Conservation (phyloP, 352 stramenopile species). For the Phytophthora gonapodyides region DNA sequence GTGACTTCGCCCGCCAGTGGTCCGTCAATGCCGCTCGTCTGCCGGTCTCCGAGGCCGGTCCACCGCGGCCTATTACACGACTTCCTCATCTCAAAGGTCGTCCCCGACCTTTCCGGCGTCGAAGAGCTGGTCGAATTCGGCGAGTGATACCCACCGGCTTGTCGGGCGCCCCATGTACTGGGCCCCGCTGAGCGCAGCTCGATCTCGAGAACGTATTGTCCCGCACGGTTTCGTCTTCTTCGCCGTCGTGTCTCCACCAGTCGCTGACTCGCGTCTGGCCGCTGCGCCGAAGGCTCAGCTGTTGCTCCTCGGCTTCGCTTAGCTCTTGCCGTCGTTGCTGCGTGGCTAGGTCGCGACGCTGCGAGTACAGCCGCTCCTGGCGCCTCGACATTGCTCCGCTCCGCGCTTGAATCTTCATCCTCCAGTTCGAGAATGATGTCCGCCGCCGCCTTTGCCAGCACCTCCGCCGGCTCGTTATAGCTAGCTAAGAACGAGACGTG, state of each 20-base stretch:
- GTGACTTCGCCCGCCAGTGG: no score
- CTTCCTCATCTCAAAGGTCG: not conserved
- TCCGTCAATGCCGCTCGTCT: no score
- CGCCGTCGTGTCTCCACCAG: no score
- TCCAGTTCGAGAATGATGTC: not conserved
- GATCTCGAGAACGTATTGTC: not conserved
- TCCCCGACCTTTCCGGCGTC: not conserved
- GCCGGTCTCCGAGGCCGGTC: no score
- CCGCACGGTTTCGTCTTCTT: not conserved
- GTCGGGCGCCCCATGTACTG: no score
- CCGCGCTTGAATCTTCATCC: not conserved
- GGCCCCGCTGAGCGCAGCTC: no score
- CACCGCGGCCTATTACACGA: no score
- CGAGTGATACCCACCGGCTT: no score
- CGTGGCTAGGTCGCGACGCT: not conserved
- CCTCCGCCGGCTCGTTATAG: not conserved
- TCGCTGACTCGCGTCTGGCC: no score
- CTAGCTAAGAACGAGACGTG: constrained; percentile 6
- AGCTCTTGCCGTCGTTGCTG: not conserved
- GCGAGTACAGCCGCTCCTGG: not conserved
- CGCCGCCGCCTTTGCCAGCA: not conserved
- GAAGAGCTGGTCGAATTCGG: not conserved
- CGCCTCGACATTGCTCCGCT: not conserved
- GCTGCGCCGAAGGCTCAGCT: not conserved
- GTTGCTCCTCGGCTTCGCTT: not conserved